phyloP scores from a whole-genome alignment of 306 rosid genomes.

The Arachis hypogaea region DNA sequence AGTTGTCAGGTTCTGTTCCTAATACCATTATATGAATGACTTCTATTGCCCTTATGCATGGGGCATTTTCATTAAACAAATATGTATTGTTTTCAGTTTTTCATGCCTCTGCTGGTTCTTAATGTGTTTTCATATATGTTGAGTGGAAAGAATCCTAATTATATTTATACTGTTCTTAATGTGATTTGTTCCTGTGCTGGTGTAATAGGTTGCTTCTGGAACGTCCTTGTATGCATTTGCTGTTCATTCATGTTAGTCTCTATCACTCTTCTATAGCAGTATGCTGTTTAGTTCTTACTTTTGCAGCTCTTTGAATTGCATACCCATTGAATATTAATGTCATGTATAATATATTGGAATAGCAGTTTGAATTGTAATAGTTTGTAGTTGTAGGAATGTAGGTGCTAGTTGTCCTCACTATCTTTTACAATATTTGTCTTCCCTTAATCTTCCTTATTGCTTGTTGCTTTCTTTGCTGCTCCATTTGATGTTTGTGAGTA shows the following conservation, averaged over 20 bases:
- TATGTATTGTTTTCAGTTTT: too few species aligned
- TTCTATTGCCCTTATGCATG: conserved; percentile 21
- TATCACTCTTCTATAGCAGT: background rate
- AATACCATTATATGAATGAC: conserved; percentile 7
- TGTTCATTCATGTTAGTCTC: conserved; percentile 15
- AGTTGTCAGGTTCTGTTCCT: conserved; percentile 18
- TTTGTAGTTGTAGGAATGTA: background rate
- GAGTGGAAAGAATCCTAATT: conserved; percentile 49
- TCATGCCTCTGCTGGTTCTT: too few species aligned
- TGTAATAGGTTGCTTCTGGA: conserved; percentile 27
- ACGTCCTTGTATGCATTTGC: conserved; percentile 1
- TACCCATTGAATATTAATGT: background rate
- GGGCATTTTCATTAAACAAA: conserved; percentile 6
- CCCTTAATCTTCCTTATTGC: background rate
- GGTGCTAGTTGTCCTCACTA: conserved; percentile 8
- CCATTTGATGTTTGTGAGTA: conserved; percentile 1
- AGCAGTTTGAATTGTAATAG: conserved; percentile 1
- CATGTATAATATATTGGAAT: background rate
- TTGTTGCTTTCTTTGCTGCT: conserved; percentile 10
- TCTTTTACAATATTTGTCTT: conserved; percentile 2
- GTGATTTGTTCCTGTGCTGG: conserved; percentile 35
- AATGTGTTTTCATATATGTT: conserved; percentile 40
- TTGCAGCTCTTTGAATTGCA: background rate
- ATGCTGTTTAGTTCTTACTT: background rate
- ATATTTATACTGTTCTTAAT: conserved; percentile 39